Base-by-base conservation (phyloP, 305 asterid genomes). In the Plantago coronopus region DNA sequence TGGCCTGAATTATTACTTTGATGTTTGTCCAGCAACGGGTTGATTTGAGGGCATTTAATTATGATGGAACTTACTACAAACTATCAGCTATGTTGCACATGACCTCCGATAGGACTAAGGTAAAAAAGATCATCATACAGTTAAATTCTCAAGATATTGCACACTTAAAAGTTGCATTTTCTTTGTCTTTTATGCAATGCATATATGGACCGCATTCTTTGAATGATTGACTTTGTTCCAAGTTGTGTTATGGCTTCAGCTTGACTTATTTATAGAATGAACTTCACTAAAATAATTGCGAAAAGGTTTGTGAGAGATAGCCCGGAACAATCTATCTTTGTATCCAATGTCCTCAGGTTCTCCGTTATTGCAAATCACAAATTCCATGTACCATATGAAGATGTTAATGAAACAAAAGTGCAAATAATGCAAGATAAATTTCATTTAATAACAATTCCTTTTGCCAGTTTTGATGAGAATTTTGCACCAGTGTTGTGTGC, bases 101-200 rank as follows among this genome's bases (percentile, higher is more conserved):
- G 99, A 94, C 96, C 69, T 89, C 99, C 68, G 97, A 94, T 80
- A 84, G 99, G 84, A 94, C 99, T 56, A 94, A 94, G 97, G 99
- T 94, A 82, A 44, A 72, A 48, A 11, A 29, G 53, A 49, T 63
- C 62, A 19, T 47, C 29, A 49, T 59, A 62, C 54, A 27, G 23
- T 48, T 42, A 17, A 25, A 34, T n/a, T 57, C n/a, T 48, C 62
- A 29, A 37, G 40, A 50, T 61, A 34, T 12, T 68, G 56, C 58
- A 38, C 13, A 42, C 54, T 48, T 43, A 12, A 2, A 27, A 43
- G 21, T 58, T 42, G 37, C 15, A 13, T 44, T 38, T 42, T 43
- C 46, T 59, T 60, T 42, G 22, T 49, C 29, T 58, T 56, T n/a
- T 54, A 47, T 49, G 51, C 18, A 22, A 49, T 62, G 43, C 40